Base-by-base conservation (phyloP, 495 filamentous ascomycete genomes). In the Tetracladium setigerum region DNA sequence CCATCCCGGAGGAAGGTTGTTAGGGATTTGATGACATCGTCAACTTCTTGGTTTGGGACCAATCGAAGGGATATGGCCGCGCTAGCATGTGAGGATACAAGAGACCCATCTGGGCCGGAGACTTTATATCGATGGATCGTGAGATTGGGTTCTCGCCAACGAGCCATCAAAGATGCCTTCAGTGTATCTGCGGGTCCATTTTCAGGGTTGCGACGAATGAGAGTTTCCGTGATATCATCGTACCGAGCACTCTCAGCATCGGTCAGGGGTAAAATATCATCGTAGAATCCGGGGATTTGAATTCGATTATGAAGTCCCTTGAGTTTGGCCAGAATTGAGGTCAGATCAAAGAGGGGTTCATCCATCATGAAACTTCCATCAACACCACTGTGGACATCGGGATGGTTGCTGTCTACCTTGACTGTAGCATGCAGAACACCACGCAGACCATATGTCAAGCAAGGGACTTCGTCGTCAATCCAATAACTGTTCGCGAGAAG, bases 401-500 rank as follows among this genome's bases (percentile, higher is more conserved):
- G 87, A 49, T 84, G 84, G 38, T 81, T 78, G 38, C 88, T 95
- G 50, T 87, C 82, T 24, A 97, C 77, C 38, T 87, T 80, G 17
- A 98, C 71, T 12, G 87, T 95, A 8, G 89, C 91, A 61, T 96
- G 90, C 13, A 98, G 83, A 19, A 97, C 89, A n/a, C 92, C 92
- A 40, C 92, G 77, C 2, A 95, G 71, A 7, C 92, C 92, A 53
- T 98, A 98, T 1, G 94, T 98, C 30, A 98, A 67, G 62, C 92
- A 97, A 1, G 92, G 92, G 6, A 90, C 86, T 48, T 89, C 85
- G 60, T 98, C 92, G 60, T 96, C 88, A 2, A 98, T 74, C 92
- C 92, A 98, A 67, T 98, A 97, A 64, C 89, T 95, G 66, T 97
- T 97, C 0, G 92, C 92, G 5, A 97, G 66, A 1, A 98, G 66